Percentiles rank a stretch among this genome's conserved stretches.
phyloP scores from a whole-genome alignment of 2,329 filamentous ascomycete species.

The Xylaria sp. region DNA sequence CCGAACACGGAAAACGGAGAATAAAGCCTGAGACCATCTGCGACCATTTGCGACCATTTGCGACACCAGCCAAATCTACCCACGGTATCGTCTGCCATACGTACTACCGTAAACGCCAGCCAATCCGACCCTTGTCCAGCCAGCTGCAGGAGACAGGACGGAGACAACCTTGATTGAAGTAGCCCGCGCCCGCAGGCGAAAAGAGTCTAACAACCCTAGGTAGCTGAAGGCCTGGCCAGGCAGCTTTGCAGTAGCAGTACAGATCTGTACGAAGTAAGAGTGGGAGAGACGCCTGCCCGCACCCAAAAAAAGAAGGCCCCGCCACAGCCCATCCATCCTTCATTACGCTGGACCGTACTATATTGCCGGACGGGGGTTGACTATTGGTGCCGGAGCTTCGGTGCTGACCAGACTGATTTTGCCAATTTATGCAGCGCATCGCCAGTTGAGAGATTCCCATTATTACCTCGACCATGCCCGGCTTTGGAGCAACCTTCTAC shows the following conservation, averaged over 20 bases:
- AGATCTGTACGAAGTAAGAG: neutral
- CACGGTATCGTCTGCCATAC: neutral
- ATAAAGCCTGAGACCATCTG: neutral
- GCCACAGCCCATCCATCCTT: constrained; percentile 13
- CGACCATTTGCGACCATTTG: neutral
- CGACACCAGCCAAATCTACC: neutral
- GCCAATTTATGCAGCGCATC: constrained; percentile 35
- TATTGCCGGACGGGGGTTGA: constrained; percentile 21
- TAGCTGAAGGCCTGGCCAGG: neutral
- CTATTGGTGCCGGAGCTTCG: constrained; percentile 25
- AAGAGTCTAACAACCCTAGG: no score
- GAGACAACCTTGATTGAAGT: neutral
- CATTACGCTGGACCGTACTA: constrained; percentile 11
- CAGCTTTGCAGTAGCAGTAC: no score
- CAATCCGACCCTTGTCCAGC: neutral
- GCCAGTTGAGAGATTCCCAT: constrained; percentile 35
- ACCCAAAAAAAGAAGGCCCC: constrained; percentile 11
- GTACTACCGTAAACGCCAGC: neutral
- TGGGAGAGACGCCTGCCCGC: neutral
- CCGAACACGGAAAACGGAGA: neutral
- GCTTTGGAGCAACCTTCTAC: constrained; percentile 60
- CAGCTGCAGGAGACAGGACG: neutral
- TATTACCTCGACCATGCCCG: constrained; percentile 47
- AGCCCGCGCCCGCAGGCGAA: neutral
- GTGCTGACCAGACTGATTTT: constrained; percentile 32